Conservation (phyloP, 225 moss, liverwort and hornwort species). For the Straminergon stramineum region DNA sequence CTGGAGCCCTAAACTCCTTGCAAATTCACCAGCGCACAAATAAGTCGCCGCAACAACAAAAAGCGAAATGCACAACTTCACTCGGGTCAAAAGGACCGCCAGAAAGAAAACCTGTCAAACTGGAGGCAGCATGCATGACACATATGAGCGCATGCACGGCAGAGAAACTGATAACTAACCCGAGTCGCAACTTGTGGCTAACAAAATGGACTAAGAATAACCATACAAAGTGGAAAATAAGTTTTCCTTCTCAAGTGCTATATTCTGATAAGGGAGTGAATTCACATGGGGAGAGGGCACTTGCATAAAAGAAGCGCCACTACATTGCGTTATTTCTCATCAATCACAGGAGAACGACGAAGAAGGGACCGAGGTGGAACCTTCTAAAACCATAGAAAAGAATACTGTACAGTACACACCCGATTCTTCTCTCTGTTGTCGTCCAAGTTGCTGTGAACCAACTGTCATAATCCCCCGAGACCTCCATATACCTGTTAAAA, state of each 20-base stretch:
- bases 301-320: slow-evolving; percentile 5
- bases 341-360: slow-evolving; percentile 1
- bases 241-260: not conserved
- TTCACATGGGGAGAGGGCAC: slow-evolving; percentile 3
- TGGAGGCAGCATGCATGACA: not conserved
- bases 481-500: slow-evolving; percentile 29
- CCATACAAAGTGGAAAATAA: not conserved
- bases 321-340: slow-evolving; percentile 14
- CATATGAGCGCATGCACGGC: not conserved
- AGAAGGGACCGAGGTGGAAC: slow-evolving; percentile 5
- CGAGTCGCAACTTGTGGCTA: not conserved
- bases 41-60: not conserved
- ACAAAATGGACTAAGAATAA: not conserved
- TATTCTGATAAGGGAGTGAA: slow-evolving; percentile 9
- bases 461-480: not conserved
- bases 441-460: slow-evolving; percentile 10
- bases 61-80: not conserved
- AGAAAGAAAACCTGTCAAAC: no score
- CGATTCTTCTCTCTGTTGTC: not conserved
- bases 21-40: not conserved
- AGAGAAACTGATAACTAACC: not conserved
- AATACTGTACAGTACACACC: slow-evolving; percentile 18
- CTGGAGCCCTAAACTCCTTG: not conserved
- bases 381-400: slow-evolving; percentile 7
- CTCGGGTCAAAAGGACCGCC: not conserved